phyloP scores from a whole-genome alignment of 257 asterid species.

The Sherardia arvensis region DNA sequence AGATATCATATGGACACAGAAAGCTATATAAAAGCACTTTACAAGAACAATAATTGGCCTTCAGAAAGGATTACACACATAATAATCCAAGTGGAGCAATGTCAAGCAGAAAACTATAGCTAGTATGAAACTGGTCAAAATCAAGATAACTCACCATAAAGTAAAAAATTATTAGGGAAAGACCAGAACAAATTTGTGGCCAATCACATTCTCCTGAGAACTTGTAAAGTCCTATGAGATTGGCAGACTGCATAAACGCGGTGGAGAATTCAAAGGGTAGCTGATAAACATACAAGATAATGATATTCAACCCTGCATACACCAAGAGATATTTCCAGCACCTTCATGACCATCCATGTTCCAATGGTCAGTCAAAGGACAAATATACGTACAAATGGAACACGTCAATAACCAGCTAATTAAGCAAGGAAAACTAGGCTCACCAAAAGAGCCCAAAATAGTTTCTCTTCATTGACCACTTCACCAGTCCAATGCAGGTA shows the following conservation, averaged over 20 bases:
- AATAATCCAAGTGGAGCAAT: not conserved
- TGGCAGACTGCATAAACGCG: conserved; percentile 1
- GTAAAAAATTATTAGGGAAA: conserved; percentile 16
- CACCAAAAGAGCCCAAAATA: conserved; percentile 18
- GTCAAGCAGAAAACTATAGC: not conserved
- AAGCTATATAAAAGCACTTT: not conserved
- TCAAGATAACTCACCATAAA: conserved; percentile 11
- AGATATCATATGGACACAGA: not conserved
- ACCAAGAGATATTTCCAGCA: conserved; percentile 15
- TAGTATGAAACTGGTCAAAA: not conserved
- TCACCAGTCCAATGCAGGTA: conserved; percentile 16
- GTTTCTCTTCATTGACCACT: conserved; percentile 15
- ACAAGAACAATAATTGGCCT: not conserved
- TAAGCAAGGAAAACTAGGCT: not conserved
- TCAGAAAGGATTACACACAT: not conserved
- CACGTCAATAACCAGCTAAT: not conserved
- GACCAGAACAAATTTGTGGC: conserved; percentile 12
- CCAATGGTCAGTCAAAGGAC: not conserved
- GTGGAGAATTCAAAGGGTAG: conserved; percentile 12
- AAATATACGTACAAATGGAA: not conserved
- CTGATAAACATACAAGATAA: conserved; percentile 14
- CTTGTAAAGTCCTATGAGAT: conserved; percentile 16
- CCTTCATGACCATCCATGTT: conserved; percentile 11
- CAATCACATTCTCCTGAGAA: conserved; percentile 11
- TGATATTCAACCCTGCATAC: conserved; percentile 13